Conservation (phyloP, 257 asterid genomes). For the Solanum rostratum region DNA sequence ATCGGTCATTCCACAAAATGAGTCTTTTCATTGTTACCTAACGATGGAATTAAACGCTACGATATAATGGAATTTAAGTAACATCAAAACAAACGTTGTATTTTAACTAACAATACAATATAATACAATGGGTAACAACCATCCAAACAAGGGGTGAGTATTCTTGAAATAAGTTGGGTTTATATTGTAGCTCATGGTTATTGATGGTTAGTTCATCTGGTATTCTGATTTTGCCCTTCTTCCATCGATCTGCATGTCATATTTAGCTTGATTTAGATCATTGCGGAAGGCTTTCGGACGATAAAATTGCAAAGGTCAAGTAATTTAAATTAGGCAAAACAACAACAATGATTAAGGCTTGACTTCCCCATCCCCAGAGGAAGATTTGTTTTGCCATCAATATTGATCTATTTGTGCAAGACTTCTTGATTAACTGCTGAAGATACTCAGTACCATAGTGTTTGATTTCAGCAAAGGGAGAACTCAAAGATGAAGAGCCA, state of each 20-base stretch:
- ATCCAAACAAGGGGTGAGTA: no score
- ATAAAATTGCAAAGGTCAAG: background rate
- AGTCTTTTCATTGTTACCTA: no score
- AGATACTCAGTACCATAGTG: background rate
- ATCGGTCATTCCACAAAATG: no score
- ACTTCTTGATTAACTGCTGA: background rate
- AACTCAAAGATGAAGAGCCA: conserved; percentile 57
- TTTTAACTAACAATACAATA: no score
- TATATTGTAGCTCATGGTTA: background rate
- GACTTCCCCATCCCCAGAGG: background rate
- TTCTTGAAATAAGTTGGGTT: background rate
- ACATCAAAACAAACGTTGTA: no score
- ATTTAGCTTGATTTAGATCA: background rate
- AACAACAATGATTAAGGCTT: background rate
- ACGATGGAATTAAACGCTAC: no score
- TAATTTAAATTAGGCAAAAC: background rate
- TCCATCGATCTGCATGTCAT: background rate
- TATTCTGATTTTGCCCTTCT: background rate
- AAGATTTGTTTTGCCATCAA: background rate
- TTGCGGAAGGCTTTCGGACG: background rate
- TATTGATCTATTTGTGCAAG: background rate
- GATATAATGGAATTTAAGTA: no score
- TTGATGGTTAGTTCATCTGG: background rate
- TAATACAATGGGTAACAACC: no score
- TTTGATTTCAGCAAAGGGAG: conserved; percentile 52